A percentile compares a stretch with the other conserved stretches of the same genome.
Conservation (phyloP, 768 basidiomycete genomes). For the Baorangia bicolor region DNA sequence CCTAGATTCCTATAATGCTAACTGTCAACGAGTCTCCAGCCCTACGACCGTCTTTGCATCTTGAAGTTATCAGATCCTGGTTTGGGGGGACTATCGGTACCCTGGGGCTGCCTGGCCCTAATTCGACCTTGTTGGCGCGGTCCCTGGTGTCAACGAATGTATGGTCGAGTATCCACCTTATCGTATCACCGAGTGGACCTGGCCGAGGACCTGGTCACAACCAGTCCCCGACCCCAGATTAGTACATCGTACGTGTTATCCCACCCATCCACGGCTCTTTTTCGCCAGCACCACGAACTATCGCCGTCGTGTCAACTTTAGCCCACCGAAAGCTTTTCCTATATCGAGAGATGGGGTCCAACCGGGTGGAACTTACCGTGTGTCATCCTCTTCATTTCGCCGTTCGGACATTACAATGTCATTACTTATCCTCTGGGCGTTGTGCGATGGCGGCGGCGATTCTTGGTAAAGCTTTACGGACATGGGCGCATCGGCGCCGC, state of each 20-base stretch:
- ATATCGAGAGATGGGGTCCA: background rate
- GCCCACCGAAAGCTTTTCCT: no score
- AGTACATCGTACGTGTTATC: background rate
- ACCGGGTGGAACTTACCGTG: background rate
- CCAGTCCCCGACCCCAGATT: background rate
- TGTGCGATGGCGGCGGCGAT: background rate
- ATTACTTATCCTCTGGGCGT: background rate
- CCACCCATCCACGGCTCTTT: background rate
- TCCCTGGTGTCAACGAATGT: background rate
- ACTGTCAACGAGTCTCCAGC: background rate
- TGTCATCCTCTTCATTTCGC: background rate
- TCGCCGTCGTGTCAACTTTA: background rate
- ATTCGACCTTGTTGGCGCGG: background rate
- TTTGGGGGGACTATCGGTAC: no score
- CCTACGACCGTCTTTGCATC: no score
- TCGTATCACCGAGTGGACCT: no score
- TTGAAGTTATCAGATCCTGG: no score
- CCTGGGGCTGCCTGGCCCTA: background rate
- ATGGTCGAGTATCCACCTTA: background rate
- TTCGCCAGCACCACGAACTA: background rate
- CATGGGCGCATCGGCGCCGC: background rate
- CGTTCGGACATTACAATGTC: no score
- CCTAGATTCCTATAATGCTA: background rate
- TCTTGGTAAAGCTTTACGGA: background rate
- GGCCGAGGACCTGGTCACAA: background rate